phyloP scores from a whole-genome alignment of 2,329 filamentous ascomycete genomes.

The Pestalotiopsis sp. region DNA sequence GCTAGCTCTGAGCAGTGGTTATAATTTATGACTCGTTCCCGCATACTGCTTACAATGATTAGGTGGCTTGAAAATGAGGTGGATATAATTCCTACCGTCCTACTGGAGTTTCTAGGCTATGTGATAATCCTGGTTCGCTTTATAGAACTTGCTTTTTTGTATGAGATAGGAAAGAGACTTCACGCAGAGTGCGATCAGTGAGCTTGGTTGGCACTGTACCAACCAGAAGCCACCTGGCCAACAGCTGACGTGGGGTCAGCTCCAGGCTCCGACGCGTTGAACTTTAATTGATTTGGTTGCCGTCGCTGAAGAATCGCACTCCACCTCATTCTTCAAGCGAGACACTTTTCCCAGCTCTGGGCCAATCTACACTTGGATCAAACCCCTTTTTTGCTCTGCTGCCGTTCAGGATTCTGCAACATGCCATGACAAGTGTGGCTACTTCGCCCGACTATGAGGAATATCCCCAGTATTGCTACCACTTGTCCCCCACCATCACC shows the following conservation, averaged over 20 bases:
- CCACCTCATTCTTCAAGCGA: constrained; percentile 11
- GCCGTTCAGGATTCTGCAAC: constrained; percentile 21
- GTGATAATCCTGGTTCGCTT: too few species aligned
- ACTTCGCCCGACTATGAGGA: constrained; percentile 23
- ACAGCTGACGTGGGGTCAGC: constrained; percentile 6
- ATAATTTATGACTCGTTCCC: too few species aligned
- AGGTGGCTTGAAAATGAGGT: too few species aligned
- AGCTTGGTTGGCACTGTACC: too few species aligned
- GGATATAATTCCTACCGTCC: too few species aligned
- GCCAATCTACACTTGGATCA: neutral
- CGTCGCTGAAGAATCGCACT: neutral
- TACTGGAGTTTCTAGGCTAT: too few species aligned
- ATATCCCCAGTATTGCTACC: constrained; percentile 67
- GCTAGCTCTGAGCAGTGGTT: too few species aligned
- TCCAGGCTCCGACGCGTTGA: neutral
- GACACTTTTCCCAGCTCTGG: constrained; percentile 13
- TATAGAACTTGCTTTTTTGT: neutral
- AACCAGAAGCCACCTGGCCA: neutral
- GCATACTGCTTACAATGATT: too few species aligned
- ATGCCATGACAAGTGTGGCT: constrained; percentile 48
- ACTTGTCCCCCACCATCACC: constrained; percentile 62
- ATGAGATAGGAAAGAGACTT: neutral
- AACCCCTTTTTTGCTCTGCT: neutral
- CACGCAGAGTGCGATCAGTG: too few species aligned
- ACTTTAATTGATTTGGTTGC: neutral